These are phyloP conservation scores for Hypsizygus marmoreus DNA, from an alignment of 768 basidiomycete species.

Conservation along the genomic window DNA sequence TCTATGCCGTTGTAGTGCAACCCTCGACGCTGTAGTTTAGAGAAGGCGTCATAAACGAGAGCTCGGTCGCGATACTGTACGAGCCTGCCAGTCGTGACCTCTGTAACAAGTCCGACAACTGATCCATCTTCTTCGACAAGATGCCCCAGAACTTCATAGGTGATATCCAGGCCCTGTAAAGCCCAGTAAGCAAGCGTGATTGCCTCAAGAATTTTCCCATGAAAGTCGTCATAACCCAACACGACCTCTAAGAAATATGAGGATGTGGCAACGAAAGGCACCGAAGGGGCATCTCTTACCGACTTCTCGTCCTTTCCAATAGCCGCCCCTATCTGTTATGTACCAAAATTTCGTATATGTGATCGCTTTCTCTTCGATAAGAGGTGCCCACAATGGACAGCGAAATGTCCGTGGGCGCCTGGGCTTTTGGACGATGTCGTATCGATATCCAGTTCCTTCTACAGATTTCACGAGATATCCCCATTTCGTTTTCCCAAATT, in stretches of 20 bases:
- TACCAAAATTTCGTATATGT: conserved; percentile 32
- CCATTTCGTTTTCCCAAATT: conserved; percentile 38
- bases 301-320: conserved; percentile 41
- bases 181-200: conserved; percentile 32
- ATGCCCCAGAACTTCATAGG: conserved; percentile 36
- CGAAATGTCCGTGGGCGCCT: conserved; percentile 24
- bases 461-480: conserved; percentile 29
- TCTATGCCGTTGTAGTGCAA: conserved; percentile 24
- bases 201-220: conserved; percentile 24
- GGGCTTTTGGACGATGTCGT: conserved; percentile 29
- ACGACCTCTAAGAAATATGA: conserved; percentile 30
- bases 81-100: conserved; percentile 34
- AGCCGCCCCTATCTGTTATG: conserved; percentile 30
- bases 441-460: conserved; percentile 31
- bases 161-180: conserved; percentile 34
- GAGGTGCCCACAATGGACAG: conserved; percentile 36
- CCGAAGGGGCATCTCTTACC: conserved; percentile 26
- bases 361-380: conserved; percentile 39
- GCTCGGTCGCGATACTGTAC: conserved; percentile 28
- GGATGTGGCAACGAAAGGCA: too few species aligned
- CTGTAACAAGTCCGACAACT: conserved; percentile 34
- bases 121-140: conserved; percentile 29
- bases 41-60: conserved; percentile 33
- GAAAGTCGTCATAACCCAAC: conserved; percentile 30
- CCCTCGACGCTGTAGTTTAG: conserved; percentile 28